Conservation (phyloP, 345 rosid species). For the Brassica napus region Da-Ae NC_063448.1:1222501-1223000, state of each 20-base stretch:
- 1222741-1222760: constrained; percentile 21
- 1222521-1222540: background rate
- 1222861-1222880: background rate
- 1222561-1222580: constrained; percentile 42
- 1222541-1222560: background rate
- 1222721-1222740: background rate
- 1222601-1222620: constrained; percentile 63
- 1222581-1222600: constrained; percentile 69
- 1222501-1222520: constrained; percentile 10
- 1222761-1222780: background rate
- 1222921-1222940: background rate
- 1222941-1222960: no score
- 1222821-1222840: background rate
- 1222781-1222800: background rate
- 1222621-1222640: background rate
- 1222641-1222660: background rate
- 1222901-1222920: background rate
- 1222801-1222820: background rate
- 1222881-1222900: background rate
- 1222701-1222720: constrained; percentile 22
- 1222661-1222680: constrained; percentile 4
- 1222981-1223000: no score
- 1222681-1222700: constrained; percentile 17
- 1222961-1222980: no score
- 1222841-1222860: background rate